Evolutionary conservation across 257 asterid genomes (phyloP).

Genomic region (Primulina huaijiensis): DNA sequence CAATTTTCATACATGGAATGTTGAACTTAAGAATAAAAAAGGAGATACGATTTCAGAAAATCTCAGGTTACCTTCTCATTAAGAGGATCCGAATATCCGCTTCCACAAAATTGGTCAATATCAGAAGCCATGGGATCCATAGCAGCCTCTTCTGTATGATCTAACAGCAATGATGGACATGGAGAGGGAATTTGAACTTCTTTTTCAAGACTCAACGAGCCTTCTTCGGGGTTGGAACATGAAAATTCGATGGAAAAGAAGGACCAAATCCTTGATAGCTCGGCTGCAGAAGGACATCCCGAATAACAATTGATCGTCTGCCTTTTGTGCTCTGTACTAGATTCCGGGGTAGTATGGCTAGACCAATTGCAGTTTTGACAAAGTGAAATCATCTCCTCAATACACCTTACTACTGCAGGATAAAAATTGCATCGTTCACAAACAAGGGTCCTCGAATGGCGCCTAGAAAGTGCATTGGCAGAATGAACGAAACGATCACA

Average conservation of each 20-base stretch:
- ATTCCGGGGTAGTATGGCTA: constrained; percentile 32
- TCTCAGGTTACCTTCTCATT: constrained; percentile 35
- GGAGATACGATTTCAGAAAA: constrained; percentile 18
- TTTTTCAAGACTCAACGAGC: constrained; percentile 25
- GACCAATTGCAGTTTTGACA: constrained; percentile 62
- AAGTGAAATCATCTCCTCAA: constrained; percentile 52
- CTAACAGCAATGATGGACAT: constrained; percentile 18
- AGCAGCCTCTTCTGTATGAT: constrained; percentile 30
- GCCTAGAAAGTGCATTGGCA: constrained; percentile 60
- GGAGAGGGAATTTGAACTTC: constrained; percentile 22
- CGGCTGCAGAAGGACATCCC: constrained; percentile 68
- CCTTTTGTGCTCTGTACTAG: constrained; percentile 31
- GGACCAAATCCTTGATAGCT: constrained; percentile 64
- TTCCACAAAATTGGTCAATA: constrained; percentile 26
- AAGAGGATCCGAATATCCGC: constrained; percentile 22
- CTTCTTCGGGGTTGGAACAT: constrained; percentile 24
- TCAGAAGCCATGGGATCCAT: constrained; percentile 35
- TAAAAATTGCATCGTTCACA: constrained; percentile 54
- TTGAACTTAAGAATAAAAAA: constrained; percentile 16
- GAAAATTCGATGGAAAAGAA: constrained; percentile 39
- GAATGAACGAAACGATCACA: constrained; percentile 72
- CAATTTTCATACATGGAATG: constrained; percentile 31
- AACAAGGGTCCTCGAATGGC: constrained; percentile 57
- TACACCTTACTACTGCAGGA: constrained; percentile 49
- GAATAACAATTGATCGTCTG: constrained; percentile 49